phyloP scores from a whole-genome alignment of 371 early-diverging fungal genomes.

The Mortierella sp. region DNA sequence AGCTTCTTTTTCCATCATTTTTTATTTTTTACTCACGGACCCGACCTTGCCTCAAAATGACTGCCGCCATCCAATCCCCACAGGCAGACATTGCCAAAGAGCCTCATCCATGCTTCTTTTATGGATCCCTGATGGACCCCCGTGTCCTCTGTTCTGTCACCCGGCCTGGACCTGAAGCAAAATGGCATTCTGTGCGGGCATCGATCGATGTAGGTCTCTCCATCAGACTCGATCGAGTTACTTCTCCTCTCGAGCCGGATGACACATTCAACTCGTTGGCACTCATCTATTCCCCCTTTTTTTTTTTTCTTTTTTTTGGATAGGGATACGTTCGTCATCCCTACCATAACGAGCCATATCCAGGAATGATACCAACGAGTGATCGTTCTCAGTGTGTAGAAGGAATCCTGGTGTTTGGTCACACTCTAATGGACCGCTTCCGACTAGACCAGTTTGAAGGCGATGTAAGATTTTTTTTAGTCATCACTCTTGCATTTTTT shows the following conservation, averaged over 20 bases:
- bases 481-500: background rate
- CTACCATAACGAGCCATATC: slow-evolving; percentile 43
- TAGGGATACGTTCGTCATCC: slow-evolving; percentile 45
- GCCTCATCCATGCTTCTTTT: slow-evolving; percentile 45
- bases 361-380: slow-evolving; percentile 40
- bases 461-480: slow-evolving; percentile 14
- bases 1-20: too few species aligned
- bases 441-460: slow-evolving; percentile 50
- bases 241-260: background rate
- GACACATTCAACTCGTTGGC: background rate
- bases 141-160: slow-evolving; percentile 37
- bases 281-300: background rate
- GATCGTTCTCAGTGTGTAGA: slow-evolving; percentile 22
- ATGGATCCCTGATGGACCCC: slow-evolving; percentile 47
- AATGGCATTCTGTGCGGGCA: slow-evolving; percentile 32
- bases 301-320: background rate
- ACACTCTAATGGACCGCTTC: slow-evolving; percentile 37
- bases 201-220: slow-evolving; percentile 31
- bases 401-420: slow-evolving; percentile 42
- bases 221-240: background rate
- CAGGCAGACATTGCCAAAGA: slow-evolving; percentile 13
- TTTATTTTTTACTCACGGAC: too few species aligned
- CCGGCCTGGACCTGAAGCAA: slow-evolving; percentile 32
- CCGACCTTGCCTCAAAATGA: too few species aligned
- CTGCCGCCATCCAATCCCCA: background rate